Evolutionary conservation across 2,329 filamentous ascomycete genomes (phyloP), one percentile per base, ranked within the genome.

Genomic region (Alternaria infectoria): DNA sequence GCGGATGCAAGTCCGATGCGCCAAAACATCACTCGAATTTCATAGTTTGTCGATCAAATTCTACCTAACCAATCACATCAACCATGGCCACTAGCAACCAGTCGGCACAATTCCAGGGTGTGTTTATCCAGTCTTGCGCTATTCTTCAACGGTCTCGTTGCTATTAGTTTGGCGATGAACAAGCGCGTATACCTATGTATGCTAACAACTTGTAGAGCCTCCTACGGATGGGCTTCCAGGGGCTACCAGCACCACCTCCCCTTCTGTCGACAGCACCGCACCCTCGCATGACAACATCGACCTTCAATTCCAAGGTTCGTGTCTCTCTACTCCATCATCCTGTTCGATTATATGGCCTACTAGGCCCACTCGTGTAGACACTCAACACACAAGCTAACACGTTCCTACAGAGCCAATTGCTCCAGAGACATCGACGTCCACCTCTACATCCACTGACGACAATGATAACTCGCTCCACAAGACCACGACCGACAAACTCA

Each of bases 81-180:
- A 44, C 26, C 15, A 65, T 65, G 62, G 59, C 50, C n/a, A 43
- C 54, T 46, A 25, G 47, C 8, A 43, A 64, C 26, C 26, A 59
- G 13, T 47, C 58, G 12, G 49, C 43, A 19, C 65, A 67, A 13
- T 67, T 65, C 50, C 59, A 59, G 47, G 65, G 65, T 65, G 11
- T 28, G 62, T 56, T 43, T 3, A 21, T 21, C 21, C 10, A 28
- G 6, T 15, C 15, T 57, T 26, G 17, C 13, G n/a, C 17, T n/a
- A 25, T 55, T 6, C 15, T 47, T 47, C 30, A 25, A n/a, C n/a
- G n/a, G 32, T 30, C 11, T 28, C 8, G 26, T 32, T 25, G 21
- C 23, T n/a, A 36, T 54, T 23, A 7, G 25, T 32, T 17, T 25
- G 36, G 44, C 25, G 12, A 32, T 30, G 36, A 15, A 45, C 26